Conservation (phyloP, 2,329 filamentous ascomycete species). For the Cordyceps farinosa region DNA sequence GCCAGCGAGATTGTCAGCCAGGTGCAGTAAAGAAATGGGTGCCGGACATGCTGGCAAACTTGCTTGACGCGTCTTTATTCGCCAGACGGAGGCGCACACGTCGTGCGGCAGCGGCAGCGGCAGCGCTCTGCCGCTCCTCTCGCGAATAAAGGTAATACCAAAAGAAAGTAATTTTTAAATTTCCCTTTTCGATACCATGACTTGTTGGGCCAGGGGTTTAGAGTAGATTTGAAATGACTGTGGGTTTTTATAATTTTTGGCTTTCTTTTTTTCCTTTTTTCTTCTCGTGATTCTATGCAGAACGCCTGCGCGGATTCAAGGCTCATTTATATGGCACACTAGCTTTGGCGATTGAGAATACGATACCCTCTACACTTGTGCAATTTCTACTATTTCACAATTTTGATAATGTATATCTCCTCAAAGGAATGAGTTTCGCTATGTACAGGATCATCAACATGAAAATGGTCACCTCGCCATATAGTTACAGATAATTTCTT, state of each 20-base stretch:
- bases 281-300: background rate
- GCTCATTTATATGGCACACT: background rate
- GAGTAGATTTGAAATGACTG: conserved; percentile 29
- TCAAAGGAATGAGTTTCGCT: background rate
- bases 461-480: background rate
- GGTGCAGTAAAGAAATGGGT: conserved; percentile 50
- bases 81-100: background rate
- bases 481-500: background rate
- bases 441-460: background rate
- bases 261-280: background rate
- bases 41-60: background rate
- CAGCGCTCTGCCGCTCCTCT: background rate
- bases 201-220: conserved; percentile 28
- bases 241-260: background rate
- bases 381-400: background rate
- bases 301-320: background rate
- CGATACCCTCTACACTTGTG: background rate
- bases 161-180: conserved; percentile 17
- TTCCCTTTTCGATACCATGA: conserved; percentile 38
- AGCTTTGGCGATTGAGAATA: background rate
- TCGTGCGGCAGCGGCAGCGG: background rate
- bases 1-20: conserved; percentile 95
- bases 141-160: background rate
- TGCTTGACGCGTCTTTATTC: background rate
- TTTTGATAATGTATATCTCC: no score